Evolutionary conservation across 1,284 basidiomycete species (phyloP), one percentile per base, ranked within the genome.

Genomic region (Naganishia cerealis): DNA sequence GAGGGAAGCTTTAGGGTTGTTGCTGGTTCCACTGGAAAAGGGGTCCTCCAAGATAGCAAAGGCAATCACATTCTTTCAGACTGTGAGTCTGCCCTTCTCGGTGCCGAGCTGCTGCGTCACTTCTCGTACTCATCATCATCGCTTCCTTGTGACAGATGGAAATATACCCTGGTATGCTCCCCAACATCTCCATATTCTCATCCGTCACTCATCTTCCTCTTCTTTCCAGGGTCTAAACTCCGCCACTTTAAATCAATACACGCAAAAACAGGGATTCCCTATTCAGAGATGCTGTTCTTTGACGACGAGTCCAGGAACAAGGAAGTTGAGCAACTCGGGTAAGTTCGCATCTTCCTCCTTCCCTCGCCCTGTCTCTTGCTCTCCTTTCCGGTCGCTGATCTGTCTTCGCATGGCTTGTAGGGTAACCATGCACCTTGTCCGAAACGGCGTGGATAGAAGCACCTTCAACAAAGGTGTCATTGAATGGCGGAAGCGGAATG

Each of bases 241-340:
- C 83, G 83, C 7, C 92, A 94, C 75, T 94, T 94, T 81, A 86
- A 85, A 39, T 62, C 59, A 66, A 77, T 94, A 55, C 89, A 91
- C 76, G 81, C 87, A 71, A 86, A 87, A 74, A 94, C 91, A 0
- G 88, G 88, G 0, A 87, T 94, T 58, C 87, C 90, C 0, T 94
- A 91, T 75, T 85, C 86, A 3, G 88, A 93, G 72, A 94, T 93
- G 92, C 90, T 93, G 3, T 92, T 92, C 79, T 93, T 90, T 71
- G 90, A 92, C 71, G 91, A 93, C 73, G 91, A 93, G 75, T 77
- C 76, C 66, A 83, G 90, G 42, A 92, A 93, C 73, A 84, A 82
- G 39, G 90, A 92, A 71, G 90, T 91, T 0, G 88, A 91, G 75
- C 82, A 81, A 39, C 80, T 91, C 6, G 90, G 89, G 72, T 68